Evolutionary conservation across 768 basidiomycete species (phyloP), one percentile per base, ranked within the genome.

Genomic region (Filobasidium floriforme): DNA sequence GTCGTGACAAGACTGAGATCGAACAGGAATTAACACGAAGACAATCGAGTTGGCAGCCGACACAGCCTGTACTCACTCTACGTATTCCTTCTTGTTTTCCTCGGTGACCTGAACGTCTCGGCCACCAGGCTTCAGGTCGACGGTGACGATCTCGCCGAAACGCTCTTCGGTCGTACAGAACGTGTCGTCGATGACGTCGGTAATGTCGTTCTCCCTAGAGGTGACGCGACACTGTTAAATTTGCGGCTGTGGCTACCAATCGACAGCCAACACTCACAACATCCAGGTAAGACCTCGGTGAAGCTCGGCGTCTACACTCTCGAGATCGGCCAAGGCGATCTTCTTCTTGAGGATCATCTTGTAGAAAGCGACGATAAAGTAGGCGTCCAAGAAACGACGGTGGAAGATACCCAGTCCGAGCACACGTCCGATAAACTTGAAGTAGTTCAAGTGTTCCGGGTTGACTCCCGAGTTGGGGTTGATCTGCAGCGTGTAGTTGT

Each of bases 311-410:
- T 99, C 96, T 28, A 99, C 94, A 76, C 89, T 90, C 82, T 98
- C 94, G 72, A 99, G 81, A 80, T 99, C 96, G 7, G 88, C 85
- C 46, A 98, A 80, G 0, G 88, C 88, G 40, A 98, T 92, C 81
- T 97, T 96, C 83, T 98, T 98, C 84, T 89, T 90, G 74, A 99
- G 77, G 67, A 98, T 93, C 93, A 97, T 97, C 83, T 98, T 99
- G 85, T 99, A 98, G 84, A 99, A 96, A 73, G 90, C 90, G 77
- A 94, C 92, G 71, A 98, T 97, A 79, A 99, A 99, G 83, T 98
- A 98, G 41, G 93, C 94, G 72, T 99, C 96, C 70, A 99, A 81
- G 87, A 99, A 99, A 11, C 96, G 90, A 63, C 96, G 87, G 77
- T 99, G 96, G 87, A 99, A 99, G 77, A 99, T 98, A 70, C 90